Percentiles rank a stretch among this genome's conserved stretches.
Conservation (phyloP, 495 filamentous ascomycete genomes). For the Xanthoparmelia taractica region DNA sequence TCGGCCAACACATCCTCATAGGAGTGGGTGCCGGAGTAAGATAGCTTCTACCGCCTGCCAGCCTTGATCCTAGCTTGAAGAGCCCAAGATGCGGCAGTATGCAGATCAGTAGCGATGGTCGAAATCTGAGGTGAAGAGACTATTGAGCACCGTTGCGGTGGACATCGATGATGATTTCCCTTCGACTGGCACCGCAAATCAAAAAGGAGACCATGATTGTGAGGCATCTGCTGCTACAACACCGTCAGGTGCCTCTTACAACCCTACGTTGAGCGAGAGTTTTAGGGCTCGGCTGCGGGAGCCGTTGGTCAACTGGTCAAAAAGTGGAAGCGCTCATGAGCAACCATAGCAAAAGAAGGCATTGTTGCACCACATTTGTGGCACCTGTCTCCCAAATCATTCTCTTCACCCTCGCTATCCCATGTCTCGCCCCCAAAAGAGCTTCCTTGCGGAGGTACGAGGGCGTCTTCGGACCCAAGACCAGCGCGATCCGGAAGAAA, state of each 20-base stretch:
- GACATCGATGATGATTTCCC: not conserved
- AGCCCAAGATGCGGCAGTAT: not conserved
- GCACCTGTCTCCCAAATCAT: constrained; percentile 41
- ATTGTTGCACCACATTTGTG: constrained; percentile 53
- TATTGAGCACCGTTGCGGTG: not conserved
- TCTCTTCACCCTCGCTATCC: constrained; percentile 40
- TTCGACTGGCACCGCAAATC: not conserved
- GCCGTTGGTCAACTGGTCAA: constrained; percentile 1
- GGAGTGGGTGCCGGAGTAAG: not conserved
- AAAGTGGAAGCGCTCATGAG: constrained; percentile 63
- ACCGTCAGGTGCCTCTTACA: not conserved
- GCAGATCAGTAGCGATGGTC: not conserved
- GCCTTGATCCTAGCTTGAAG: not conserved
- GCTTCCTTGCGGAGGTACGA: constrained; percentile 24
- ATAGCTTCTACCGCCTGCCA: not conserved
- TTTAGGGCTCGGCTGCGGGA: not conserved
- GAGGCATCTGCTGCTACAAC: not conserved
- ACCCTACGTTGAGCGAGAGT: not conserved
- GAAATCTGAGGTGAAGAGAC: not conserved
- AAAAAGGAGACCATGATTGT: not conserved
- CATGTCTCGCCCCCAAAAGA: constrained; percentile 33
- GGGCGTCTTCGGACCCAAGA: constrained; percentile 28
- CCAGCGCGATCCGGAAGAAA: not conserved
- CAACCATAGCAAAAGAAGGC: constrained; percentile 63
- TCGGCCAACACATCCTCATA: not conserved